Percentiles rank a stretch among this genome's conserved stretches.
These are phyloP conservation scores for Rhizopogon vulgaris DNA, from an alignment of 768 basidiomycete genomes.

Conservation along the genomic window DNA sequence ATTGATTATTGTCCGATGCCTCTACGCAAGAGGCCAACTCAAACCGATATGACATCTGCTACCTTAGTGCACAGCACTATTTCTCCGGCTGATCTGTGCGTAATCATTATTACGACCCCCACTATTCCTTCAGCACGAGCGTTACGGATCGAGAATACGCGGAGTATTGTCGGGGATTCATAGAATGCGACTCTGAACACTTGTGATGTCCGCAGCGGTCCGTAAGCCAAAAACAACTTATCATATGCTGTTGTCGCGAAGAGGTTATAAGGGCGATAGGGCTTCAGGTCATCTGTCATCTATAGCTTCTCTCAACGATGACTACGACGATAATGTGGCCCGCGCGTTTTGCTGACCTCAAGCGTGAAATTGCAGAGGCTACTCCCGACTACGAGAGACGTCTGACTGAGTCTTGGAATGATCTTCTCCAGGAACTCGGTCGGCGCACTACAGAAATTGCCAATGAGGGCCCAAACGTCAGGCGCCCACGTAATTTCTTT, in stretches of 20 bases:
- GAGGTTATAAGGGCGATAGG: slow-evolving; percentile 8
- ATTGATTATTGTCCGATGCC: too few species aligned
- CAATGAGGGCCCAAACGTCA: slow-evolving; percentile 43
- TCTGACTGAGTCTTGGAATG: slow-evolving; percentile 50
- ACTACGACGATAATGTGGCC: slow-evolving; percentile 10
- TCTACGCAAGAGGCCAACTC: too few species aligned
- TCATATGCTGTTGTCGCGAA: too few species aligned
- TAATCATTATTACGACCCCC: background rate
- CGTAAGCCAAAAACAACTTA: background rate
- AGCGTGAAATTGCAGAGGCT: slow-evolving; percentile 46
- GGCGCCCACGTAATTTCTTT: slow-evolving; percentile 9
- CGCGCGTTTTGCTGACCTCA: slow-evolving; percentile 49
- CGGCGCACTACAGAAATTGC: slow-evolving; percentile 39
- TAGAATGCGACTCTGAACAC: background rate
- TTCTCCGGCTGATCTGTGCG: background rate
- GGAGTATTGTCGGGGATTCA: background rate
- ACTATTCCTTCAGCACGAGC: background rate
- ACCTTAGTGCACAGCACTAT: background rate
- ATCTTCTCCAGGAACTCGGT: slow-evolving; percentile 48
- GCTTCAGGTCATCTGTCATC: background rate
- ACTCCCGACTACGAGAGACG: slow-evolving; percentile 47
- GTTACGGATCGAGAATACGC: too few species aligned
- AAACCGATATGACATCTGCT: background rate
- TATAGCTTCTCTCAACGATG: background rate
- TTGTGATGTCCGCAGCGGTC: slow-evolving; percentile 3